Percentiles rank a stretch among this genome's conserved stretches.
Conservation (phyloP, 2,329 filamentous ascomycete genomes). For the Colletotrichum lupini region DNA sequence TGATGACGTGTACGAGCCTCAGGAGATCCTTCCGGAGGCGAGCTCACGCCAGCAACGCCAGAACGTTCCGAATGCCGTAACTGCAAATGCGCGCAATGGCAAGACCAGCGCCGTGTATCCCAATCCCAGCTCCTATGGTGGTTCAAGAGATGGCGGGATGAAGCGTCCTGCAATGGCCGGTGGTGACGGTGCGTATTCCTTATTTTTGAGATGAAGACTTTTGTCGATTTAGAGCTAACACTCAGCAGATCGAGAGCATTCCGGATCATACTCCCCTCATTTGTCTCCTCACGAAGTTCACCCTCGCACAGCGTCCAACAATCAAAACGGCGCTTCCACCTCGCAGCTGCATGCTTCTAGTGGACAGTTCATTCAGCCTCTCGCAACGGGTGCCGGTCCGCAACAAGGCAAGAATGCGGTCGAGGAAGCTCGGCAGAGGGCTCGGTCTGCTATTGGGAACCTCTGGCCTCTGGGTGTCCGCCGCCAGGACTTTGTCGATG, state of each 20-base stretch:
- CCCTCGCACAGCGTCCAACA: not conserved
- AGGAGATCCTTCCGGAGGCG: slow-evolving; percentile 10
- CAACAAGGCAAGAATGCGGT: slow-evolving; percentile 35
- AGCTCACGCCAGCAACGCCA: not conserved
- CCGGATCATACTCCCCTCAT: slow-evolving; percentile 64
- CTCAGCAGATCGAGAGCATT: slow-evolving; percentile 53
- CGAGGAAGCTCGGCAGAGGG: slow-evolving; percentile 64
- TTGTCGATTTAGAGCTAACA: not conserved
- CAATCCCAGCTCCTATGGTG: not conserved
- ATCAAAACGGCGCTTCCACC: not conserved
- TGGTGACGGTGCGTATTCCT: slow-evolving; percentile 4
- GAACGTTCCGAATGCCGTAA: not conserved
- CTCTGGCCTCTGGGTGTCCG: slow-evolving; percentile 75
- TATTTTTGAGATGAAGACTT: not conserved
- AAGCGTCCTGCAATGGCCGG: not conserved
- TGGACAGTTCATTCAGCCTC: not conserved
- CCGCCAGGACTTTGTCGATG: slow-evolving; percentile 78
- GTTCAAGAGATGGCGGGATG: not conserved
- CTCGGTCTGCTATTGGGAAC: slow-evolving; percentile 74
- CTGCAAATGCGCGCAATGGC: not conserved
- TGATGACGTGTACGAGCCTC: slow-evolving; percentile 66
- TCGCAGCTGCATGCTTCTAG: too few relatives aligned
- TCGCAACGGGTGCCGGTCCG: not conserved
- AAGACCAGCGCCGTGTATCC: not conserved
- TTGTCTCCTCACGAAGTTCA: slow-evolving; percentile 61